These are phyloP conservation scores for Coniochaeta hoffmannii DNA, from an alignment of 2,329 filamentous ascomycete species.

Conservation along the genomic window DNA sequence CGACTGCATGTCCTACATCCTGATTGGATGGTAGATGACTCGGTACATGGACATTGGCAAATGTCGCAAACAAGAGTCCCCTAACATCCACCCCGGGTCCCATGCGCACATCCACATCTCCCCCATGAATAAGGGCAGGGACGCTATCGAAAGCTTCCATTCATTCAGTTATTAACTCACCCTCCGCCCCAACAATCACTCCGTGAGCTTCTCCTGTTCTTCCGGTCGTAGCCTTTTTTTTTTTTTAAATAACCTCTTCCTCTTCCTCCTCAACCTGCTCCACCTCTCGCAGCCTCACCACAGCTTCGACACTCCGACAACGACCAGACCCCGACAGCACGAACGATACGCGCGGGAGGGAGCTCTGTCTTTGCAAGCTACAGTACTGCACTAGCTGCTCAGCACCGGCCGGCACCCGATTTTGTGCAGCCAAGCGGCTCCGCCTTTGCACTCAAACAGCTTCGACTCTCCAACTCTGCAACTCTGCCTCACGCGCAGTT, in stretches of 20 bases:
- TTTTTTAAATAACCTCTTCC: neutral
- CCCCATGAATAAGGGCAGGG: neutral
- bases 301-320: neutral
- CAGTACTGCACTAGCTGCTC: conserved; percentile 1
- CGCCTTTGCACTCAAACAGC: neutral
- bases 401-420: neutral
- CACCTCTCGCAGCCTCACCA: neutral
- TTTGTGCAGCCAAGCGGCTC: neutral
- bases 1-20: neutral
- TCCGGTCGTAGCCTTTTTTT: neutral
- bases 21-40: neutral
- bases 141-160: neutral
- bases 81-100: neutral
- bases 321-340: neutral
- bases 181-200: conserved; percentile 1
- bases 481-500: conserved; percentile 2
- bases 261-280: neutral
- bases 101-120: neutral
- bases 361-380: neutral
- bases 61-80: neutral
- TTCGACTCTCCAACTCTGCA: neutral
- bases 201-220: neutral
- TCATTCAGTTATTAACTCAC: neutral
- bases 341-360: neutral
- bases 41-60: neutral